These are phyloP conservation scores for Cymbopogon citratus DNA, from an alignment of 176 grass and related monocot genomes.

Conservation along the genomic window DNA sequence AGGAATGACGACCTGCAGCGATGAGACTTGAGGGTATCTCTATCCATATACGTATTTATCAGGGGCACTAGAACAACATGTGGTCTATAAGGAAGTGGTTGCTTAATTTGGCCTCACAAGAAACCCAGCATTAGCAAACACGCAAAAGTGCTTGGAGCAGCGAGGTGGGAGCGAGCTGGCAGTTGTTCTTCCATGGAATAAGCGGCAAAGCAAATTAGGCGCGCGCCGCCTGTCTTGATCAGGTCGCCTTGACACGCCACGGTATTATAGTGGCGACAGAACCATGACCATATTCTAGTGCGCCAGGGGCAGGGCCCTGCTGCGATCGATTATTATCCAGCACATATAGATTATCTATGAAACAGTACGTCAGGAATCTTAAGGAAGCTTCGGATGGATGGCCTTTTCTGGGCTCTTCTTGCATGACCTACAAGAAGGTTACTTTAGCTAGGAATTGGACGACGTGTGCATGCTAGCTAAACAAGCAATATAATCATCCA, in stretches of 20 bases:
- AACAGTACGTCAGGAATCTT: neutral
- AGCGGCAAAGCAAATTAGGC: neutral
- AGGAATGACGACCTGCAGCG: no score
- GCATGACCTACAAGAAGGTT: neutral
- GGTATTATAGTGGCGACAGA: constrained; percentile 11
- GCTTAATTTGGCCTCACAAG: no score
- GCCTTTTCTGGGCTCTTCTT: neutral
- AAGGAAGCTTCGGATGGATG: constrained; percentile 13
- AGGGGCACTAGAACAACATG: no score
- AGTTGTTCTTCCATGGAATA: neutral
- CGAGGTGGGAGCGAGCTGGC: neutral
- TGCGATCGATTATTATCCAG: neutral
- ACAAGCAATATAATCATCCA: neutral
- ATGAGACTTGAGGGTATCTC: no score
- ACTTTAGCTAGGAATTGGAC: neutral
- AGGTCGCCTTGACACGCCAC: constrained; percentile 12
- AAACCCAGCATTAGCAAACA: neutral
- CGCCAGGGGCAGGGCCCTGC: neutral
- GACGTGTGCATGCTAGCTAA: neutral
- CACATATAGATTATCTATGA: neutral
- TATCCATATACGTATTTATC: no score
- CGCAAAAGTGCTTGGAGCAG: neutral
- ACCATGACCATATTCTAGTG: constrained; percentile 10
- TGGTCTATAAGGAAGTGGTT: no score
- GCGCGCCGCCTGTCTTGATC: neutral